A percentile compares a stretch with the other conserved stretches of the same genome.
phyloP scores from a whole-genome alignment of 2,329 filamentous ascomycete species.

The Stromatinia cepivora region DNA sequence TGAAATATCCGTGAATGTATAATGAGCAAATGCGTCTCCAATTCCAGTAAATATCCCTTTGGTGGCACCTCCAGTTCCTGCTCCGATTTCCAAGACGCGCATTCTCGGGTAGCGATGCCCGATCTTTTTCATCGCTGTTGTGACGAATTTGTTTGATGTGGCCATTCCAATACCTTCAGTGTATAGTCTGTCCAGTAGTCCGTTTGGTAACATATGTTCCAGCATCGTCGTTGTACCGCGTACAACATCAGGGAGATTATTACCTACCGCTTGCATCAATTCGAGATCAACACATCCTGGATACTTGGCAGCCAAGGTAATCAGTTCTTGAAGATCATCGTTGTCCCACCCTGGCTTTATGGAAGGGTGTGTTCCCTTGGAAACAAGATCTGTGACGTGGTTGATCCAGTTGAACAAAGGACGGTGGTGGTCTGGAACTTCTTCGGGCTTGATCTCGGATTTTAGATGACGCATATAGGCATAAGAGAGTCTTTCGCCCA shows the following conservation, averaged over 20 bases:
- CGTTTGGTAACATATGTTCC: constrained; percentile 32
- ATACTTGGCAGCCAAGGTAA: constrained; percentile 18
- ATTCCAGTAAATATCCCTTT: constrained; percentile 14
- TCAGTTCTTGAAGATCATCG: constrained; percentile 19
- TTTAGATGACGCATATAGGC: constrained; percentile 16
- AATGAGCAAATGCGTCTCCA: constrained; percentile 24
- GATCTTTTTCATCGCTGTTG: constrained; percentile 23
- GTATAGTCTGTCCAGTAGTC: constrained; percentile 32
- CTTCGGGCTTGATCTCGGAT: constrained; percentile 13
- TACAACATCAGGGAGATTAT: constrained; percentile 29
- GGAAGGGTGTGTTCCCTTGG: constrained; percentile 24
- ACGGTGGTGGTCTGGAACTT: constrained; percentile 17
- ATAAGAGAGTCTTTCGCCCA: constrained; percentile 24
- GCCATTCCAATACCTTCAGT: constrained; percentile 27
- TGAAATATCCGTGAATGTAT: constrained; percentile 36
- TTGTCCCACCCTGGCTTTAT: constrained; percentile 29
- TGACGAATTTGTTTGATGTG: constrained; percentile 10
- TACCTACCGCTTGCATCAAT: constrained; percentile 30
- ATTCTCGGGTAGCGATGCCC: constrained; percentile 39
- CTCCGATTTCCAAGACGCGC: constrained; percentile 22
- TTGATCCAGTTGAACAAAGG: constrained; percentile 22
- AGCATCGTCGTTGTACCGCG: constrained; percentile 30
- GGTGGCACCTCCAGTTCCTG: constrained; percentile 13
- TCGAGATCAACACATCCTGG: constrained; percentile 26
- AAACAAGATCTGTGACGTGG: constrained; percentile 26